Evolutionary conservation across 352 stramenopile genomes (phyloP).

Genomic region (Albugo candida): DNA sequence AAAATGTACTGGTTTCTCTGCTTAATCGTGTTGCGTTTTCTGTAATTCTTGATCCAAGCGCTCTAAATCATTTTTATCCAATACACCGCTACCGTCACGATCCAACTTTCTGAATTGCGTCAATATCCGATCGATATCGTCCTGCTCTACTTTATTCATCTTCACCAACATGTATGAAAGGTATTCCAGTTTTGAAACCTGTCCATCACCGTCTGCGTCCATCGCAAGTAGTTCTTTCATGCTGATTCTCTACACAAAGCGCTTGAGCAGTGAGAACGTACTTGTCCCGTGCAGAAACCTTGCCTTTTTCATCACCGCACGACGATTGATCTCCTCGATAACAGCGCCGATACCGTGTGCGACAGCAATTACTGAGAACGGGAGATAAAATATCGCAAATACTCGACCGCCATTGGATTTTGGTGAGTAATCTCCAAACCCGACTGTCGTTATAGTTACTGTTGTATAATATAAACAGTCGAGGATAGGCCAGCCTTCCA

Average conservation of each 20-base stretch:
- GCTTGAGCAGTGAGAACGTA: background rate
- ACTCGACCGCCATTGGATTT: constrained; percentile 29
- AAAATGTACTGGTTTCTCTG: background rate
- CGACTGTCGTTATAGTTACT: constrained; percentile 80
- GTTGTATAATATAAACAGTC: constrained; percentile 85
- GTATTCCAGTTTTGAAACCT: constrained; percentile 48
- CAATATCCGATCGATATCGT: constrained; percentile 41
- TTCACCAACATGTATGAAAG: constrained; percentile 56
- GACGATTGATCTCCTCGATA: constrained; percentile 36
- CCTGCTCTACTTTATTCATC: constrained; percentile 42
- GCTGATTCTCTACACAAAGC: constrained; percentile 25
- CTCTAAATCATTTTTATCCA: constrained; percentile 45
- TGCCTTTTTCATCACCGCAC: constrained; percentile 29
- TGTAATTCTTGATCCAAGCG: constrained; percentile 34
- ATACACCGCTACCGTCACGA: constrained; percentile 36
- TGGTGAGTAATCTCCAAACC: constrained; percentile 69
- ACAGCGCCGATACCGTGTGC: constrained; percentile 41
- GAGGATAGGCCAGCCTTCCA: constrained; percentile 40
- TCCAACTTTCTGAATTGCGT: constrained; percentile 46
- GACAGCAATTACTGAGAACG: constrained; percentile 38
- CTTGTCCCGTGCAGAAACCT: background rate
- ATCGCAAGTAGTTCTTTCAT: constrained; percentile 55
- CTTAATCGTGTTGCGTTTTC: constrained; percentile 12
- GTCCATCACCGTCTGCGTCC: constrained; percentile 41
- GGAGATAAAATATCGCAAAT: constrained; percentile 75